These are phyloP conservation scores for Saksenaea oblongispora DNA, from an alignment of 371 early-diverging fungal genomes.

Conservation along the genomic window DNA sequence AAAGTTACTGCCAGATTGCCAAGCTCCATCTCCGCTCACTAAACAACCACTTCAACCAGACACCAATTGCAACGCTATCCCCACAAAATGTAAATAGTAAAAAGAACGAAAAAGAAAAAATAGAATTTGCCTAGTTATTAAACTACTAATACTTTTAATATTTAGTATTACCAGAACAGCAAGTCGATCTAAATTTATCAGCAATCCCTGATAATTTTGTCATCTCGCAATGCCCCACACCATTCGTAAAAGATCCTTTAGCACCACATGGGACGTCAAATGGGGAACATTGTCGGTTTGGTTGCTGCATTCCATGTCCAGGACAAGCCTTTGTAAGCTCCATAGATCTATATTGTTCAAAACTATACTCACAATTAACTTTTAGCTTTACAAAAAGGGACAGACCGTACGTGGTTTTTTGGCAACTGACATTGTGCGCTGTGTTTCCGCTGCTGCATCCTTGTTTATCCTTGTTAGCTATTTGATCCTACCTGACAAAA, in stretches of 20 bases:
- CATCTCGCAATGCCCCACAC: conserved; percentile 24
- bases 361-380: not conserved
- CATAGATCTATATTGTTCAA: not conserved
- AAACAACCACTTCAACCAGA: conserved; percentile 37
- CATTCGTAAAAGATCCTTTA: conserved; percentile 27
- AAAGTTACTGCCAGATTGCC: conserved; percentile 48
- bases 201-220: conserved; percentile 21
- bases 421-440: conserved; percentile 45
- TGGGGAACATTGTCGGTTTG: conserved; percentile 17
- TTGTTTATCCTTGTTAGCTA: conserved; percentile 55
- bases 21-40: conserved; percentile 24
- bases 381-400: conserved; percentile 39
- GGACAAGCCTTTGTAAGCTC: conserved; percentile 22
- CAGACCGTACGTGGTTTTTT: conserved; percentile 37
- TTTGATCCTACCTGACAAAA: conserved; percentile 52
- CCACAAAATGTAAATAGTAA: conserved; percentile 6
- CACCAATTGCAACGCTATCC: conserved; percentile 40
- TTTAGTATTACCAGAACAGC: conserved; percentile 1
- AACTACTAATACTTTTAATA: not conserved
- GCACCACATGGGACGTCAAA: conserved; percentile 12
- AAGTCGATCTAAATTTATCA: conserved; percentile 16
- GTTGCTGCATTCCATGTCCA: conserved; percentile 35
- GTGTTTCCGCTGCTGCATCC: conserved; percentile 44
- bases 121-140: conserved; percentile 22
- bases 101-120: not conserved